A percentile compares a stretch with the other conserved stretches of the same genome.
Conservation (phyloP, 129 eudicot species). For the Glebionis coronaria region DNA sequence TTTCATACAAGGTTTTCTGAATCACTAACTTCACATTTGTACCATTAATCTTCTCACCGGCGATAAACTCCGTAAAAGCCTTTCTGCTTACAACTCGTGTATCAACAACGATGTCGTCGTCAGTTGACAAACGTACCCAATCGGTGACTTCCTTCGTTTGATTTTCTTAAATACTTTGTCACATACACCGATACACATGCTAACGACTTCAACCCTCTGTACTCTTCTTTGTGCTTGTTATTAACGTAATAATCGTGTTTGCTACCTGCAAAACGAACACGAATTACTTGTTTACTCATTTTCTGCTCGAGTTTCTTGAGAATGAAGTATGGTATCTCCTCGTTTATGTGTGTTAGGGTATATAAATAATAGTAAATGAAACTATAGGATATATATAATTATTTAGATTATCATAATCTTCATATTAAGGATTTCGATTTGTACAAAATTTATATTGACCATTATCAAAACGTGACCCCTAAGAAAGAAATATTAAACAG, state of each 20-base stretch:
- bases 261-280: not conserved
- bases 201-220: not conserved
- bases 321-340: no score
- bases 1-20: not conserved
- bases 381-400: no score
- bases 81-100: not conserved
- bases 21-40: constrained; percentile 18
- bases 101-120: not conserved
- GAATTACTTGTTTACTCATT: not conserved
- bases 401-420: no score
- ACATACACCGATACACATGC: not conserved
- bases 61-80: constrained; percentile 10
- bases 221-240: not conserved
- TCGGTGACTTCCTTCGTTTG: not conserved
- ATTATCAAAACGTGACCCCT: no score
- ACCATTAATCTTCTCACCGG: constrained; percentile 13
- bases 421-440: no score
- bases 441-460: no score
- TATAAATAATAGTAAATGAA: no score
- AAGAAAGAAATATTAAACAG: no score
- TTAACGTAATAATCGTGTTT: not conserved
- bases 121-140: no score
- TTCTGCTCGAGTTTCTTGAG: no score
- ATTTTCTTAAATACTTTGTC: not conserved
- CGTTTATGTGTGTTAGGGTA: no score